Evolutionary conservation across 148 eudicot genomes (phyloP).

Genomic region (Polygonum aviculare): DNA sequence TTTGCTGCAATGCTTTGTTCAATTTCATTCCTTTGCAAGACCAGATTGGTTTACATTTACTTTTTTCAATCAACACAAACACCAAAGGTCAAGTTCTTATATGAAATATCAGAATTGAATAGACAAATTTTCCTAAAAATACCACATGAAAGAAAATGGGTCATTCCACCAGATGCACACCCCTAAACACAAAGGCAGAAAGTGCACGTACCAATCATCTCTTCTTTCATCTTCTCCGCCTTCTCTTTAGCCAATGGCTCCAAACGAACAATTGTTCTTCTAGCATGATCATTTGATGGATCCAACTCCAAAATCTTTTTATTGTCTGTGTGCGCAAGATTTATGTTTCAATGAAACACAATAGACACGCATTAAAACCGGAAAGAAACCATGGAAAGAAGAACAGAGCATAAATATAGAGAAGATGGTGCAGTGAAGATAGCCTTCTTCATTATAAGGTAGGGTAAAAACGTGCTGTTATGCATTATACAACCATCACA

Average conservation of each 20-base stretch:
- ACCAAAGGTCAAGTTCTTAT: not conserved
- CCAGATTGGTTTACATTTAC: too few relatives aligned
- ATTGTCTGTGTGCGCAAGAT: slow-evolving; percentile 37
- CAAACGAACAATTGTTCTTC: slow-evolving; percentile 62
- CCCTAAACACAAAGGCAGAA: not conserved
- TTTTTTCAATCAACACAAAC: too few relatives aligned
- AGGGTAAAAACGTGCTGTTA: too few relatives aligned
- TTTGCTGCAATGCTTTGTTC: too few relatives aligned
- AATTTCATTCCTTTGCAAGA: too few relatives aligned
- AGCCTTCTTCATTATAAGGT: not conserved
- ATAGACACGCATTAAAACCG: not conserved
- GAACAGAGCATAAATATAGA: not conserved
- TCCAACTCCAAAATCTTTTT: slow-evolving; percentile 79
- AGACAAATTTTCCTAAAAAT: not conserved
- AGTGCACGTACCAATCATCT: slow-evolving; percentile 67
- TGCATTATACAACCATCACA: not conserved
- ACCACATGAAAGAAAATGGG: not conserved
- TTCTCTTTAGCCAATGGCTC: slow-evolving; percentile 89
- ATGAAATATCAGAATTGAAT: not conserved
- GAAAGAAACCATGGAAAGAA: not conserved
- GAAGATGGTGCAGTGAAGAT: not conserved
- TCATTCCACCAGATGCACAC: not conserved
- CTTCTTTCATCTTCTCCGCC: slow-evolving; percentile 92
- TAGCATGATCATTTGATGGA: slow-evolving; percentile 67
- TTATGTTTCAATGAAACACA: not conserved